Evolutionary conservation across 106 monocot species (phyloP), one percentile per base, ranked within the genome.

Genomic region (Hemerocallis citrina): DNA sequence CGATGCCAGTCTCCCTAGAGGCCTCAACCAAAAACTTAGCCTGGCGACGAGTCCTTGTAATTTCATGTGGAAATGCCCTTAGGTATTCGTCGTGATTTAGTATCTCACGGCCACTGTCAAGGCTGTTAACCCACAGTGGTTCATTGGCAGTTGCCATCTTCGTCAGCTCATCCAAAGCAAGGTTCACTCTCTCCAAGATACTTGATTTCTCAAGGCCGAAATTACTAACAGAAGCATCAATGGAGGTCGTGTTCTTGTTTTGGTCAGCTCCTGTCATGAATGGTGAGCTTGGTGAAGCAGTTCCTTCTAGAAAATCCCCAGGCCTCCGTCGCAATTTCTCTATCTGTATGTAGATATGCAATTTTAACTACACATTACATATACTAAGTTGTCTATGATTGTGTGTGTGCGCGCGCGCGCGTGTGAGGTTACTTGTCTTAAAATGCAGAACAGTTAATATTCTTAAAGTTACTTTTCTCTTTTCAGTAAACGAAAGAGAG

Each of bases 51-150:
- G 35, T 55, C 11, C 57, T 64, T 3, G 68, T 64, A 43, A 5
- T 20, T 48, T 61, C 65, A 16, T 35, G 62, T 9, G 54, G 42
- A 55, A 88, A 88, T 48, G 68, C 49, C 12, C 63, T 32, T 14
- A 61, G 15, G 32, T 88, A 88, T 60, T 79, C 88, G 28, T 88
- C 79, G 36, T 88, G 83, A 51, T 88, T 83, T 29, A 88, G 71
- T 65, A 88, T 76, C 30, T 88, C 88, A 10, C 77, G 65, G 13
- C 83, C 70, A 0, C 79, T 79, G 49, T 88, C 82, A 29, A 88
- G 28, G 58, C 87, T 82, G 54, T 62, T 55, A 35, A 83, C 45
- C 87, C 87, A 88, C 57, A 88, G 36, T 1, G 83, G 88, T 35
- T 88, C 79, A n/a, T 57, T 45, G 29, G 66, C 30, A 6, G 76